Evolutionary conservation across 208 protist genomes (phyloP).

Genomic region (Tetramitus jugosus): DNA sequence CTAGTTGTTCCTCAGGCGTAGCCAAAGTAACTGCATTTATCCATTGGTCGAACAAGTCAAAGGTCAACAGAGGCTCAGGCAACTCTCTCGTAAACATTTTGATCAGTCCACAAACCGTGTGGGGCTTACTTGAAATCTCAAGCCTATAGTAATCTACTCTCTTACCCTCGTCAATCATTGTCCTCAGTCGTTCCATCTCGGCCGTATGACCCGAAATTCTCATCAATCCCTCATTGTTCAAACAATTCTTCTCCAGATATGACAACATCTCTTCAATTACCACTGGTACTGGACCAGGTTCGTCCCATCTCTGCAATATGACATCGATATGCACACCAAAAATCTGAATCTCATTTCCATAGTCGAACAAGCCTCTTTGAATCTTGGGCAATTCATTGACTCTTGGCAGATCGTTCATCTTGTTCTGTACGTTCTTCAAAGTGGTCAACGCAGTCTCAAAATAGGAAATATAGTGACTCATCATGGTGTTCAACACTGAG

Average conservation of each 20-base stretch:
- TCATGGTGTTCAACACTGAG: too few relatives aligned
- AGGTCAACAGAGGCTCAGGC: conserved; percentile 15
- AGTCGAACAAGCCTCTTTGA: too few relatives aligned
- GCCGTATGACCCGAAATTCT: conserved; percentile 6
- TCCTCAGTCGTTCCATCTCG: not conserved
- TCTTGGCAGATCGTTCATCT: too few relatives aligned
- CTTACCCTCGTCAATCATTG: not conserved
- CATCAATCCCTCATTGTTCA: not conserved
- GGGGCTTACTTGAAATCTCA: not conserved
- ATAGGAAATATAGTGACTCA: too few relatives aligned
- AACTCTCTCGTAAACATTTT: conserved; percentile 1
- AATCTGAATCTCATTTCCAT: too few relatives aligned
- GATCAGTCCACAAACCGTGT: conserved; percentile 6
- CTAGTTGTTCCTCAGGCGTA: not conserved
- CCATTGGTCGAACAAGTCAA: conserved; percentile 1
- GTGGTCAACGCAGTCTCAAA: too few relatives aligned
- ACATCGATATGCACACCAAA: not conserved
- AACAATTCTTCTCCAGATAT: not conserved
- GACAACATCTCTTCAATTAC: not conserved
- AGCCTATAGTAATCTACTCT: not conserved
- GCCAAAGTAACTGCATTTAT: not conserved
- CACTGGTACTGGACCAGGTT: conserved; percentile 5
- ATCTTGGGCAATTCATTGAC: too few relatives aligned
- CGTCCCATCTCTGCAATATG: not conserved
- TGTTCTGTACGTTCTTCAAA: too few relatives aligned